Percentiles rank a stretch among this genome's conserved stretches.
Evolutionary conservation across 2,329 filamentous ascomycete species (phyloP).

Genomic region (Raffaelea ambrosiae): DNA sequence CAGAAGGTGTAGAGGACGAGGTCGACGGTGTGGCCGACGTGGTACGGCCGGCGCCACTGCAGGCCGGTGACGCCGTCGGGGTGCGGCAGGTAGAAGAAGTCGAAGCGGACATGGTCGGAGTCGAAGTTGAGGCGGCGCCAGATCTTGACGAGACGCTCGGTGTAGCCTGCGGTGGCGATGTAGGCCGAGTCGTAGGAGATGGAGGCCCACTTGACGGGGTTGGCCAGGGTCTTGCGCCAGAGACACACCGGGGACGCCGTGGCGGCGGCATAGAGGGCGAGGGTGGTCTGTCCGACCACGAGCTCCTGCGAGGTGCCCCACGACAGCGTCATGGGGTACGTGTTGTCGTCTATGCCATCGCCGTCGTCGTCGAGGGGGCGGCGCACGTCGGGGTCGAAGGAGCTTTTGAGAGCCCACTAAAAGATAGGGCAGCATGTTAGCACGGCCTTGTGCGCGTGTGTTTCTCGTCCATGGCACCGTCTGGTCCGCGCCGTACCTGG

Average conservation of each 20-base stretch:
- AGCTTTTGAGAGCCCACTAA: constrained; percentile 58
- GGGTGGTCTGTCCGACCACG: constrained; percentile 60
- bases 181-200: constrained; percentile 84
- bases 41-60: constrained; percentile 75
- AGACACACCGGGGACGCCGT: constrained; percentile 40
- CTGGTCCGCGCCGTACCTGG: constrained; percentile 46
- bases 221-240: constrained; percentile 71
- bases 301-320: constrained; percentile 87
- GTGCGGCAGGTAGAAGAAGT: constrained; percentile 85
- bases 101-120: constrained; percentile 74
- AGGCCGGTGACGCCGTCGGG: constrained; percentile 70
- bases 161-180: constrained; percentile 69
- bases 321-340: constrained; percentile 47
- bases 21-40: constrained; percentile 69
- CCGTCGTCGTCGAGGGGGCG: constrained; percentile 30
- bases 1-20: constrained; percentile 90
- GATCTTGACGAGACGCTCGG: constrained; percentile 81
- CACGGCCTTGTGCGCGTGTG: not conserved
- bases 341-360: constrained; percentile 15
- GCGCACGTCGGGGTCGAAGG: constrained; percentile 9
- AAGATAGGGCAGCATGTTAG: not conserved
- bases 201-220: constrained; percentile 60
- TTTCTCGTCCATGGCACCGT: not conserved
- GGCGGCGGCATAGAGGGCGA: constrained; percentile 58
- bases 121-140: constrained; percentile 86